phyloP scores from a whole-genome alignment of 345 rosid species.

The Anacardium occidentale region DNA sequence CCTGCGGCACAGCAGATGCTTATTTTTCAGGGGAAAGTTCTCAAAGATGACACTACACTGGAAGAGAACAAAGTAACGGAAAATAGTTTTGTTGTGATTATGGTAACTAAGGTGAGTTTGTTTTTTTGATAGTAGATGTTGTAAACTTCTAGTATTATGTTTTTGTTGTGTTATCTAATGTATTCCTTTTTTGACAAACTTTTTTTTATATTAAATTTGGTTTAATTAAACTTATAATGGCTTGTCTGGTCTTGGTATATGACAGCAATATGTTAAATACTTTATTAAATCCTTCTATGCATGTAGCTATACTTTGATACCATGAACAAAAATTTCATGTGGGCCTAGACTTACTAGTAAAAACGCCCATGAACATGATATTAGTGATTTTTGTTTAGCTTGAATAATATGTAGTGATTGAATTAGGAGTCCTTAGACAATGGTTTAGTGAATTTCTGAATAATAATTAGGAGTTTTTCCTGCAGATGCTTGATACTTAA shows the following conservation, averaged over 20 bases:
- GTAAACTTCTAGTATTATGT: background rate
- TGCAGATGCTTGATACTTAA: background rate
- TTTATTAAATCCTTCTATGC: background rate
- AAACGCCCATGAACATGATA: background rate
- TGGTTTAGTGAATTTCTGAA: conserved; percentile 1
- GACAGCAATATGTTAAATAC: conserved; percentile 1
- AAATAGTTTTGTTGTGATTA: conserved; percentile 74
- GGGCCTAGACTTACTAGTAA: background rate
- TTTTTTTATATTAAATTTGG: background rate
- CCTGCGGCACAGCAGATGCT: conserved; percentile 81
- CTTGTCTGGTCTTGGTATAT: background rate
- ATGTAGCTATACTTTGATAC: background rate
- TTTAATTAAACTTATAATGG: background rate
- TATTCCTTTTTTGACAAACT: background rate
- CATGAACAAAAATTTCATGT: background rate
- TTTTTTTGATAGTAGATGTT: background rate
- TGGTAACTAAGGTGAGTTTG: conserved; percentile 67
- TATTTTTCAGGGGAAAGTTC: conserved; percentile 82
- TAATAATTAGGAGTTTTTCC: background rate
- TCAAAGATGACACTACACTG: conserved; percentile 70
- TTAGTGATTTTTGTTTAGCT: background rate
- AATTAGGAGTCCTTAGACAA: background rate
- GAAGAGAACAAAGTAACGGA: conserved; percentile 72
- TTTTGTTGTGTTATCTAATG: background rate
- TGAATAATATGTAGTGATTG: background rate